Percentiles rank a stretch among this genome's conserved stretches.
phyloP scores from a whole-genome alignment of 2,329 filamentous ascomycete genomes.

The Cordyceps cateniannulata region DNA sequence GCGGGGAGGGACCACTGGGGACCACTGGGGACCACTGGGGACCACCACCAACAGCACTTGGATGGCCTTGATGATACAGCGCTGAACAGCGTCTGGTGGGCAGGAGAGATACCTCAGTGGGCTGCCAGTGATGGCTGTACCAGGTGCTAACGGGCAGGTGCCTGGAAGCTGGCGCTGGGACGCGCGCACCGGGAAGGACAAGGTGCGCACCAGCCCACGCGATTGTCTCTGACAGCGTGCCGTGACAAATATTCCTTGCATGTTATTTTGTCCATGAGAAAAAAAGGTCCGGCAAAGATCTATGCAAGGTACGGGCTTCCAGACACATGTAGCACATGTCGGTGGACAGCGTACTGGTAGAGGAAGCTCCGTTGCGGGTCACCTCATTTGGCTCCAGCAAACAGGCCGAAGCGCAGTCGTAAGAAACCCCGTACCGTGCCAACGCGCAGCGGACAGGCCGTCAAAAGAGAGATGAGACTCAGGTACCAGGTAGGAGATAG shows the following conservation, averaged over 20 bases:
- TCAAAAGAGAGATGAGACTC: neutral
- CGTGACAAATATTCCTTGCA: neutral
- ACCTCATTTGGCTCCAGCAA: slow-evolving; percentile 3
- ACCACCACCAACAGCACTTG: neutral
- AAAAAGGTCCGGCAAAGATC: neutral
- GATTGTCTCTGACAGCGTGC: neutral
- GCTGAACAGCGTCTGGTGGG: neutral
- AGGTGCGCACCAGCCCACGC: no score
- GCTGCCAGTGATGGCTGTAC: no score
- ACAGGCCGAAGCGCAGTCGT: neutral
- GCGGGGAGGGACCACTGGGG: neutral
- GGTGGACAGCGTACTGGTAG: neutral
- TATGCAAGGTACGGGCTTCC: neutral
- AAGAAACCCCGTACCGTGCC: neutral
- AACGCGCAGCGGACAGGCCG: neutral
- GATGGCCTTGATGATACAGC: neutral
- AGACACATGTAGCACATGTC: neutral
- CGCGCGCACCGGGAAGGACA: no score
- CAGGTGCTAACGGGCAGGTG: no score
- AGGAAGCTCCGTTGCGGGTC: neutral
- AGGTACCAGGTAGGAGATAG: neutral
- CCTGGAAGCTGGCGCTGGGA: neutral
- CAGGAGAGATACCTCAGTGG: no score
- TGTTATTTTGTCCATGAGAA: neutral
- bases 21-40: neutral